These are phyloP conservation scores for Nepenthes mirabilis DNA, from an alignment of 148 eudicot species.

Conservation along the genomic window DNA sequence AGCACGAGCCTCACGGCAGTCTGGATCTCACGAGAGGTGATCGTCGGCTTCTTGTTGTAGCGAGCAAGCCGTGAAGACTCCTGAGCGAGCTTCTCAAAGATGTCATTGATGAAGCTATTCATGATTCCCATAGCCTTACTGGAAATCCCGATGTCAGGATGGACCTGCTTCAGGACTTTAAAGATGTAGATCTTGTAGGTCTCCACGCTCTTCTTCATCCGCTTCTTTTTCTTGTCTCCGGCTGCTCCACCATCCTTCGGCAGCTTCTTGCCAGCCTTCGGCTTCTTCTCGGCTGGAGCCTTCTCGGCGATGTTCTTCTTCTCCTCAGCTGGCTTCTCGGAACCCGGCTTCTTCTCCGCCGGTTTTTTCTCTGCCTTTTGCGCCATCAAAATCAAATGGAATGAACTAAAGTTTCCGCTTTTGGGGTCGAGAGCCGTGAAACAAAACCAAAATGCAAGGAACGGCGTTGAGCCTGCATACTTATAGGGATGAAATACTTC, in stretches of 20 bases:
- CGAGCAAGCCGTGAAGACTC: neutral
- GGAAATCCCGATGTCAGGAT: too few relatives aligned
- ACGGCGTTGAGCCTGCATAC: too few relatives aligned
- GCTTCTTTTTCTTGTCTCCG: neutral
- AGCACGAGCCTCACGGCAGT: neutral
- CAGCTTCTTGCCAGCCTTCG: slow-evolving; percentile 1
- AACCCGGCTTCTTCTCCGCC: slow-evolving; percentile 1
- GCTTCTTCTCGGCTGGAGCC: slow-evolving; percentile 1
- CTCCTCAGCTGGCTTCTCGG: neutral
- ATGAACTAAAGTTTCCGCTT: too few relatives aligned
- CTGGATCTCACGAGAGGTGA: neutral
- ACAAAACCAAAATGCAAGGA: too few relatives aligned
- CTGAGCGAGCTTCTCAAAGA: slow-evolving; percentile 3
- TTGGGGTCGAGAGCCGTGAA: too few relatives aligned
- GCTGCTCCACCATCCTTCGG: neutral
- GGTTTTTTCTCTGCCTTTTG: neutral
- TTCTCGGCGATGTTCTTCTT: neutral
- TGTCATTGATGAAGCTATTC: too few relatives aligned
- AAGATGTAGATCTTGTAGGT: slow-evolving; percentile 3
- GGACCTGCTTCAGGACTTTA: neutral
- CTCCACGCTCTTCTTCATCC: slow-evolving; percentile 1
- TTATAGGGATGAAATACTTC: too few relatives aligned
- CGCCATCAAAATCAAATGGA: neutral
- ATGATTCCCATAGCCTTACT: too few relatives aligned
- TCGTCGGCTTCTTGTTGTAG: neutral